Base-by-base conservation (phyloP, 2,329 filamentous ascomycete genomes). In the Aureobasidium sp. region DNA sequence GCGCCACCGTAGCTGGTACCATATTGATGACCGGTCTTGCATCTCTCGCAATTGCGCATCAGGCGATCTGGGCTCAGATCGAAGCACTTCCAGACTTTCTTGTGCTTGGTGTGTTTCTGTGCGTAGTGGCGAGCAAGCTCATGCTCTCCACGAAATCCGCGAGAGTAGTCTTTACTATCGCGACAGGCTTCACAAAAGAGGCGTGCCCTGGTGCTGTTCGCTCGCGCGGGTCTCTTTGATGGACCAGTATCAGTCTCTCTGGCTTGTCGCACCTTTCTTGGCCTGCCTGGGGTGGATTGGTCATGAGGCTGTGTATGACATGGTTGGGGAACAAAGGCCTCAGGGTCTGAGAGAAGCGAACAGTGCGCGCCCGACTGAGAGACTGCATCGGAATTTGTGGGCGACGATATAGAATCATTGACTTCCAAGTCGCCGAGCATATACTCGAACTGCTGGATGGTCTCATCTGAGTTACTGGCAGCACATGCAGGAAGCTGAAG, bases 1-100 rank as follows among this genome's bases (percentile, higher is more conserved):
- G 91, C 91, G 0, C 92, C 93, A 68, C 97, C 97, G 75, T 97
- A 96, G 75, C 96, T 94, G 17, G 89, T 89, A 3, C 88, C 88
- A 67, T 97, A 97, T 61, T 83, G 81, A 77, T 96, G 96, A 60
- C 81, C 76, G 46, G 81, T 81, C 51, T 80, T 81, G 73, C 93
- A 97, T 50, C 88, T 83, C 74, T 95, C 95, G 82, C 92, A 96
- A 66, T 88, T 87, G 54, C 79, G 78, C 35, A 97, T 81, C 42
- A 91, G 86, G 74, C 81, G 73, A 75, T 84, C 70, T 66, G 79
- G 67, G 72, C 81, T 75, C 25, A 80, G 80, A 64, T 87, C 84
- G 40, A 83, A 76, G 67, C 83, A 85, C 50, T 87, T 79, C 80
- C 81, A 87, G 59, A 84, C 83, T 61, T 82, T 84, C 63, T 81